Evolutionary conservation across 2,329 filamentous ascomycete genomes (phyloP), one percentile per base, ranked within the genome.

Genomic region (Penicillium aurantiogriseum): DNA sequence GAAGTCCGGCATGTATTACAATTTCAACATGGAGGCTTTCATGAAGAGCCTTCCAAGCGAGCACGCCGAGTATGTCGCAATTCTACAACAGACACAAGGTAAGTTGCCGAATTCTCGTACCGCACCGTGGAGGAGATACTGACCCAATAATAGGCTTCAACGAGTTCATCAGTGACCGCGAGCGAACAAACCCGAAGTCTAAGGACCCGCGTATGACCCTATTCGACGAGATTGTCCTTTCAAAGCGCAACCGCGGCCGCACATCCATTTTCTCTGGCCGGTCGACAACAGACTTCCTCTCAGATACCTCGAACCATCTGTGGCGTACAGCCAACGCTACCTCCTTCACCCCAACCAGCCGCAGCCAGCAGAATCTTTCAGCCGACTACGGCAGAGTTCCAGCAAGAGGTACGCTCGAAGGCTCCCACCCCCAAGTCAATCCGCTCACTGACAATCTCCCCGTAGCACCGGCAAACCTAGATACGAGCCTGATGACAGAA

Each of bases 401-500:
- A 39, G 80, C 76, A 59, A 71, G 81, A 74, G 79, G 80, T 82
- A 66, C 65, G 77, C 69, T 17, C 7, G 4, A 38, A 35, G 4
- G 11, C 47, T 48, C 25, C 54, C 62, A 39, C 43, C 62, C 51
- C 50, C 56, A 51, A 53, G 23, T 23, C 8, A 35, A 38, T 27
- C 43, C 35, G n/a, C 33, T 10, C 15, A 39, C 82, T 57, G 75
- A 80, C 33, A 79, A 86, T 15, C 10, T 48, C 43, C 17, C 40
- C 13, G 78, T 86, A 64, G 86, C 90, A 38, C 94, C 94, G 5
- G 86, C 90, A 8, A 92, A 90, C 69, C 82, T 99, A 10, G 94
- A 99, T 68, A 84, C 88, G 4, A 84, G 86, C 15, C 80, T 97
- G 46, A 96, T 97, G 91, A 91, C 91, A 72, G 92, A 97, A 75